These are phyloP conservation scores for Blastobotrys malaysiensis DNA, from an alignment of 1,139 yeast species.

Conservation along the genomic window DNA sequence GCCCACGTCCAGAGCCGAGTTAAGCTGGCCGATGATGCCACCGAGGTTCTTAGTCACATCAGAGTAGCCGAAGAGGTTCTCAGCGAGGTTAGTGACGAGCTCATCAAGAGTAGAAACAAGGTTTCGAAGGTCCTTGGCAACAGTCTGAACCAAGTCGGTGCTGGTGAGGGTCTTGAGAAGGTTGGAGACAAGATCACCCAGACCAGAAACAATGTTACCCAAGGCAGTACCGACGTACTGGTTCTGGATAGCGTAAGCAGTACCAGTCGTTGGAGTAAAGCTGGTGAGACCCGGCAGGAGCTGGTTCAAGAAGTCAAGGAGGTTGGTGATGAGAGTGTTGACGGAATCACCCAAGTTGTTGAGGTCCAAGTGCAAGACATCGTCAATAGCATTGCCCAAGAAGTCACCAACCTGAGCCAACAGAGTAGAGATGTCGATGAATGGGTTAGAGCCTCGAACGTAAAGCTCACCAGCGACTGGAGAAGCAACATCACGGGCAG, in stretches of 20 bases:
- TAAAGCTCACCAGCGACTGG: background rate
- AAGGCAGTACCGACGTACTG: background rate
- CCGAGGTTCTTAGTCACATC: constrained; percentile 1
- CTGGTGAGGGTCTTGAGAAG: background rate
- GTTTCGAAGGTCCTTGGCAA: constrained; percentile 5
- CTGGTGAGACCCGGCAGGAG: background rate
- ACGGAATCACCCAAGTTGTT: background rate
- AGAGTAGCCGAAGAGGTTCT: constrained; percentile 4
- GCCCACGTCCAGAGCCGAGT: constrained; percentile 1
- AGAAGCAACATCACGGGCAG: background rate
- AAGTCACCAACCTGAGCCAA: constrained; percentile 4
- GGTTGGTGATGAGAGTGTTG: background rate
- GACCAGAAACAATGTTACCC: background rate
- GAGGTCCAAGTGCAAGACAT: constrained; percentile 7
- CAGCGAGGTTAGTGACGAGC: constrained; percentile 2
- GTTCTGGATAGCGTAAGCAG: constrained; percentile 2
- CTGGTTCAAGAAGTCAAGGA: background rate
- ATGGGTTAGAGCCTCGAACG: background rate
- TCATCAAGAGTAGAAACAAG: constrained; percentile 3
- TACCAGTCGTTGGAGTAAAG: background rate
- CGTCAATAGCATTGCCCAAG: constrained; percentile 3
- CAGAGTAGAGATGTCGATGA: constrained; percentile 1
- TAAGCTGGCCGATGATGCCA: background rate
- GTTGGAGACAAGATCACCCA: constrained; percentile 2
- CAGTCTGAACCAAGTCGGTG: background rate